Percentiles rank a stretch among this genome's conserved stretches.
These are phyloP conservation scores for Hericium coralloides DNA, from an alignment of 768 basidiomycete genomes.

Conservation along the genomic window DNA sequence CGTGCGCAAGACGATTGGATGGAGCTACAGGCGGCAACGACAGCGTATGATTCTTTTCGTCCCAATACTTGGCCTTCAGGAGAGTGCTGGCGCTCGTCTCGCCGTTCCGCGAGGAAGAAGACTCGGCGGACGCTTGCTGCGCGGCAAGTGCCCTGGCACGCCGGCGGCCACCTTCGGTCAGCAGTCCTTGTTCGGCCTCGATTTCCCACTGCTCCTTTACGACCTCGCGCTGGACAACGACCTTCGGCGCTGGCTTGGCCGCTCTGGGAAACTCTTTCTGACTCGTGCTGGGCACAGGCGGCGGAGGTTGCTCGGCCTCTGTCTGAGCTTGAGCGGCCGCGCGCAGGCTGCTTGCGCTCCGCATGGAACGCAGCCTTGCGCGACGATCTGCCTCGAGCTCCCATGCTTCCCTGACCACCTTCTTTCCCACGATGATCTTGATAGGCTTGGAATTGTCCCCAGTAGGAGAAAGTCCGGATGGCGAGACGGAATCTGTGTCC, in stretches of 20 bases:
- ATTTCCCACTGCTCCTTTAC: constrained; percentile 74
- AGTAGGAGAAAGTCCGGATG: neutral
- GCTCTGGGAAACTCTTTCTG: neutral
- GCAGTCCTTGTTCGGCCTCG: constrained; percentile 64
- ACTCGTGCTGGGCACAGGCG: neutral
- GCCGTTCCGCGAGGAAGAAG: constrained; percentile 13
- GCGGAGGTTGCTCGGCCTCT: constrained; percentile 6
- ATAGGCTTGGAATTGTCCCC: neutral
- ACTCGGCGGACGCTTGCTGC: constrained; percentile 2
- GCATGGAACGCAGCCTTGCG: constrained; percentile 19
- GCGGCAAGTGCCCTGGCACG: constrained; percentile 51
- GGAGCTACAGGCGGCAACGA: constrained; percentile 8
- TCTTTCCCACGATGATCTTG: constrained; percentile 56
- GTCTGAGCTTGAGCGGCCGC: constrained; percentile 3
- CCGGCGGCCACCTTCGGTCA: constrained; percentile 66
- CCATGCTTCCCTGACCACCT: constrained; percentile 66
- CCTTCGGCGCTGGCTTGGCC: constrained; percentile 15
- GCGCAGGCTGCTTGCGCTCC: constrained; percentile 15
- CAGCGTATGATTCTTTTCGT: constrained; percentile 4
- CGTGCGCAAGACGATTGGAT: neutral
- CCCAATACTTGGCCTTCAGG: constrained; percentile 14
- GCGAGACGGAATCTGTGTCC: constrained; percentile 24
- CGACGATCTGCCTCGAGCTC: constrained; percentile 65
- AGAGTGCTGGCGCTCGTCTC: constrained; percentile 4
- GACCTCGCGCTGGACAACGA: constrained; percentile 7